Evolutionary conservation across 306 rosid species (phyloP).

Genomic region (Sesbania bispinosa): DNA sequence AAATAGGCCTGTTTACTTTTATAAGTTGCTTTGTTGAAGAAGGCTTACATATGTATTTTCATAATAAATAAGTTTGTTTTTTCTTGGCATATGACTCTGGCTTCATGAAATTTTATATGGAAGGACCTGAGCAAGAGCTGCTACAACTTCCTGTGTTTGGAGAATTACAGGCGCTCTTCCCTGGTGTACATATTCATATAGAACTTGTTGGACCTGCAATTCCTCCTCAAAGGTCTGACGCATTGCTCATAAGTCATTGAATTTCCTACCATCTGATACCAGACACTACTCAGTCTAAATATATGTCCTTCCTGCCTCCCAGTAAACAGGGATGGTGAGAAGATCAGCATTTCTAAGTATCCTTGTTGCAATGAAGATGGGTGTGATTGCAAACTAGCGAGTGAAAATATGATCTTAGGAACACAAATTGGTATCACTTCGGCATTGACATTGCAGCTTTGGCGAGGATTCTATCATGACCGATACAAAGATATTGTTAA

Average conservation of each 20-base stretch:
- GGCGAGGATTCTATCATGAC: slow-evolving; percentile 81
- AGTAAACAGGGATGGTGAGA: slow-evolving; percentile 73
- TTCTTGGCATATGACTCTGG: background rate
- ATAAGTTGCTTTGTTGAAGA: background rate
- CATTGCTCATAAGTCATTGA: slow-evolving; percentile 10
- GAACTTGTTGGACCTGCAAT: slow-evolving; percentile 84
- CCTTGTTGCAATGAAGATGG: slow-evolving; percentile 49
- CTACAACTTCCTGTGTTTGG: slow-evolving; percentile 75
- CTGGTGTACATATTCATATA: slow-evolving; percentile 53
- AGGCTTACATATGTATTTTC: background rate
- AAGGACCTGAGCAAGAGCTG: slow-evolving; percentile 94
- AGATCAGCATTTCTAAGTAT: slow-evolving; percentile 46
- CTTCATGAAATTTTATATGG: slow-evolving; percentile 18
- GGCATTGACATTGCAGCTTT: slow-evolving; percentile 56
- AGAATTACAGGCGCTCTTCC: slow-evolving; percentile 75
- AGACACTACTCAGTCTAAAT: slow-evolving; percentile 22
- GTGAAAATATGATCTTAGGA: slow-evolving; percentile 27
- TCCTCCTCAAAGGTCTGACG: slow-evolving; percentile 66
- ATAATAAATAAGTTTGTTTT: slow-evolving; percentile 8
- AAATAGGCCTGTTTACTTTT: background rate
- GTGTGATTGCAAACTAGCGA: slow-evolving; percentile 62
- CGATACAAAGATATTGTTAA: slow-evolving; percentile 56
- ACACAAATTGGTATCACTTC: slow-evolving; percentile 28
- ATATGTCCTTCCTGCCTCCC: slow-evolving; percentile 24
- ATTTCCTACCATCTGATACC: background rate